Conservation (phyloP, 257 asterid species). For the Verbena officinalis region DNA sequence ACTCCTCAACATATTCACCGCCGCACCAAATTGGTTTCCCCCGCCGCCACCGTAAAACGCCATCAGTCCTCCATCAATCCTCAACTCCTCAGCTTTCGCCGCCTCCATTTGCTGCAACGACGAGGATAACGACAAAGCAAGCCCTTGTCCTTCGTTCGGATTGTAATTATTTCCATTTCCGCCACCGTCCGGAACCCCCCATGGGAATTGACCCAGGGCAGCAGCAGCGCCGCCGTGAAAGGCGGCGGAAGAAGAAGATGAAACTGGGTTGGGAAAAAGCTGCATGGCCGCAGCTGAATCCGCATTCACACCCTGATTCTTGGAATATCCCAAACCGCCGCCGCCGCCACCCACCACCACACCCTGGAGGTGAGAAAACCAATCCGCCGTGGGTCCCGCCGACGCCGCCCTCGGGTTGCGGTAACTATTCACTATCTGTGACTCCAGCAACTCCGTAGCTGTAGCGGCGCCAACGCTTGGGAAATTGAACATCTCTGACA, state of each 20-base stretch:
- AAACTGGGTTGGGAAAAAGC: conserved; percentile 56
- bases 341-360: conserved; percentile 35
- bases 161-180: conserved; percentile 37
- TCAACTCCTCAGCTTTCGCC: conserved; percentile 46
- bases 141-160: conserved; percentile 55
- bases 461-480: conserved; percentile 33
- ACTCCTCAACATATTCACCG: conserved; percentile 51
- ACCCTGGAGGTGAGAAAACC: conserved; percentile 46
- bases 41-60: conserved; percentile 40
- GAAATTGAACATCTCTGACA: conserved; percentile 71
- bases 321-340: conserved; percentile 33
- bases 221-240: conserved; percentile 35
- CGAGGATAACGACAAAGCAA: conserved; percentile 61
- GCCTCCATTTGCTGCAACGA: conserved; percentile 52
- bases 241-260: conserved; percentile 40
- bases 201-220: conserved; percentile 49
- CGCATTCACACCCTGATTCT: conserved; percentile 39
- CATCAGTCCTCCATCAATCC: too few species aligned
- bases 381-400: conserved; percentile 27
- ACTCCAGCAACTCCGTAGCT: conserved; percentile 41
- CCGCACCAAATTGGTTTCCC: conserved; percentile 42
- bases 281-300: conserved; percentile 69
- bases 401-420: conserved; percentile 29
- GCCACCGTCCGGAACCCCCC: conserved; percentile 21
- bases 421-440: conserved; percentile 35